Percentiles rank a stretch among this genome's conserved stretches.
Conservation (phyloP, 106 monocot species). For the Dioscorea zingiberensis region DNA sequence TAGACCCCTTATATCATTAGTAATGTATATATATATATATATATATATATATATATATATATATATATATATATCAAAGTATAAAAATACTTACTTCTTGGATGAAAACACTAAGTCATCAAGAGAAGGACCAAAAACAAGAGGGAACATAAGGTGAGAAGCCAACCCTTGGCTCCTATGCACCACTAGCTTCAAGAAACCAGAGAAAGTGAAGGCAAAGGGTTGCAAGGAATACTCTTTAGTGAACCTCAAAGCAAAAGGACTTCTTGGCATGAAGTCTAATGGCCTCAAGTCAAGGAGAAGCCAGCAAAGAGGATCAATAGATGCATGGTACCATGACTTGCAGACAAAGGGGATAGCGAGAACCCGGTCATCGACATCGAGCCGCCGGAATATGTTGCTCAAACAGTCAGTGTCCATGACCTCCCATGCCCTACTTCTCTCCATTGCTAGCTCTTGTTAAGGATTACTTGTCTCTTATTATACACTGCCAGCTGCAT, state of each 20-base stretch:
- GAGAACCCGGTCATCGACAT: constrained; percentile 30
- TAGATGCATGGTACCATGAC: constrained; percentile 25
- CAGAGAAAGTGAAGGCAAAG: constrained; percentile 20
- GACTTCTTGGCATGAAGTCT: constrained; percentile 43
- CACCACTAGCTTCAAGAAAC: constrained; percentile 1
- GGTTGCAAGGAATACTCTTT: not conserved
- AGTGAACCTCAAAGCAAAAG: constrained; percentile 11
- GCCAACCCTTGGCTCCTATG: not conserved
- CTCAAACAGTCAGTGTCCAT: constrained; percentile 42
- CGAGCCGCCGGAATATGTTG: constrained; percentile 31
- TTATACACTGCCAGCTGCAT: no score
- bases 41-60: no score
- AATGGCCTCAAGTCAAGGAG: constrained; percentile 30
- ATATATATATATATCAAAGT: no score
- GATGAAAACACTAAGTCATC: constrained; percentile 7
- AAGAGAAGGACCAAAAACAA: not conserved
- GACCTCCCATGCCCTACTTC: constrained; percentile 37
- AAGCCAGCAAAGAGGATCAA: constrained; percentile 33
- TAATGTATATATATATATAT: no score
- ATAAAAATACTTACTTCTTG: constrained; percentile 10
- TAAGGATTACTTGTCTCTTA: no score
- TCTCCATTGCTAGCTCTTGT: no score
- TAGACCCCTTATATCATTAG: no score
- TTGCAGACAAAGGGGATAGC: constrained; percentile 40
- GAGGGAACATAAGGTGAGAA: constrained; percentile 11